Evolutionary conservation across 495 filamentous ascomycete genomes (phyloP).

Genomic region (Trichoderma parareesei): DNA sequence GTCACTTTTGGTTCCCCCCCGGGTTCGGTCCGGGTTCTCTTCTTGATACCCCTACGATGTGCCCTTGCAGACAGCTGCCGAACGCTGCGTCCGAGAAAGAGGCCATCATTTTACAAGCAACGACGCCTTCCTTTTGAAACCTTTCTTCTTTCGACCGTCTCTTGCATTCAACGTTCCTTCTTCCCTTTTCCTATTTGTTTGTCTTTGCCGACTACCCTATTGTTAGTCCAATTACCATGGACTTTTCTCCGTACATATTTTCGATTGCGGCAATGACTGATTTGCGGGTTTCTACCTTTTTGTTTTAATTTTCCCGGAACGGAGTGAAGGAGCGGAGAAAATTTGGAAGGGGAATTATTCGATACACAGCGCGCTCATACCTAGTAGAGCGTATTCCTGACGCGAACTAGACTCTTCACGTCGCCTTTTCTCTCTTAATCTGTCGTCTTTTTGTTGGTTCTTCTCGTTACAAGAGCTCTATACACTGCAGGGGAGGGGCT

Average conservation of each 20-base stretch:
- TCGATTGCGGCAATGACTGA: background rate
- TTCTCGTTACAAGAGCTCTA: background rate
- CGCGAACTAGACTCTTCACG: background rate
- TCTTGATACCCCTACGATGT: slow-evolving; percentile 1
- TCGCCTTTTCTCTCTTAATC: background rate
- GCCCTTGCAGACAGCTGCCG: background rate
- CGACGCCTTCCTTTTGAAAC: background rate
- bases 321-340: slow-evolving; percentile 5
- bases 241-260: slow-evolving; percentile 7
- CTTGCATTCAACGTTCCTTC: background rate
- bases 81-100: background rate
- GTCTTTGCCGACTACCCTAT: background rate
- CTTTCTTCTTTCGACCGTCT: background rate
- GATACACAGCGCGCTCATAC: slow-evolving; percentile 5
- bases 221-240: background rate
- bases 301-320: slow-evolving; percentile 1
- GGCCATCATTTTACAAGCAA: background rate
- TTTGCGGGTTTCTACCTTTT: background rate
- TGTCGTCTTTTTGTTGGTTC: background rate
- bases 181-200: background rate
- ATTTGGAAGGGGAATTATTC: background rate
- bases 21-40: background rate
- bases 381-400: background rate
- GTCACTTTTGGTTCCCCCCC: background rate
- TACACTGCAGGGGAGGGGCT: background rate